Evolutionary conservation across 306 rosid species (phyloP).

Genomic region (Sindora glabra): DNA sequence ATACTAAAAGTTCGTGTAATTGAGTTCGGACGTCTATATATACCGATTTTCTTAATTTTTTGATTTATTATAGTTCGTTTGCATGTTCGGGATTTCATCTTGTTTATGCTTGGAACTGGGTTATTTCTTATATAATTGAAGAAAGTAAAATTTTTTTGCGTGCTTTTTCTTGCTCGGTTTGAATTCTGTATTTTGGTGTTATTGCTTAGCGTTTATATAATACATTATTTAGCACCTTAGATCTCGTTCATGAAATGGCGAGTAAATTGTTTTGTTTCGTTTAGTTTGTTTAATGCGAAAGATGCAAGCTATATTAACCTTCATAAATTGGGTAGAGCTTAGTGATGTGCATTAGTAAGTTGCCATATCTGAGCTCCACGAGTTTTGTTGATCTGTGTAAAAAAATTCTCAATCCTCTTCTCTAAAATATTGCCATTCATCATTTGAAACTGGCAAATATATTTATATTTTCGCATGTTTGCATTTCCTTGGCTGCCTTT

Average conservation of each 20-base stretch:
- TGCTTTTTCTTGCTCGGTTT: not conserved
- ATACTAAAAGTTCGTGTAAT: too few relatives aligned
- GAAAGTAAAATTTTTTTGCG: not conserved
- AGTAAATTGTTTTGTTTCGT: not conserved
- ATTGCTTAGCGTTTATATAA: not conserved
- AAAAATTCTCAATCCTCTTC: not conserved
- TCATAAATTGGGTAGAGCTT: not conserved
- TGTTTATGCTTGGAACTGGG: not conserved
- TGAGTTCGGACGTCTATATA: not conserved
- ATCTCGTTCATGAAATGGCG: conserved; percentile 6
- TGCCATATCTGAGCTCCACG: not conserved
- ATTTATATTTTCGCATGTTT: too few relatives aligned
- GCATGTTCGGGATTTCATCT: conserved; percentile 47
- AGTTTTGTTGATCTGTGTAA: conserved; percentile 3
- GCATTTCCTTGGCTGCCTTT: too few relatives aligned
- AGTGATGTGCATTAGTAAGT: not conserved
- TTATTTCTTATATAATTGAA: not conserved
- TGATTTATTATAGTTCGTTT: conserved; percentile 26
- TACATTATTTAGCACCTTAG: conserved; percentile 1
- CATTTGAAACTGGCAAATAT: too few relatives aligned
- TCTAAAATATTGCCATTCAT: not conserved
- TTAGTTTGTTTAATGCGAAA: conserved; percentile 5
- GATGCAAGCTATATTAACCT: not conserved
- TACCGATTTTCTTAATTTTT: conserved; percentile 19
- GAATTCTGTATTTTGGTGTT: not conserved